These are phyloP conservation scores for Saccharomyces jurei DNA, from an alignment of 805 yeast species.

Conservation along the genomic window DNA sequence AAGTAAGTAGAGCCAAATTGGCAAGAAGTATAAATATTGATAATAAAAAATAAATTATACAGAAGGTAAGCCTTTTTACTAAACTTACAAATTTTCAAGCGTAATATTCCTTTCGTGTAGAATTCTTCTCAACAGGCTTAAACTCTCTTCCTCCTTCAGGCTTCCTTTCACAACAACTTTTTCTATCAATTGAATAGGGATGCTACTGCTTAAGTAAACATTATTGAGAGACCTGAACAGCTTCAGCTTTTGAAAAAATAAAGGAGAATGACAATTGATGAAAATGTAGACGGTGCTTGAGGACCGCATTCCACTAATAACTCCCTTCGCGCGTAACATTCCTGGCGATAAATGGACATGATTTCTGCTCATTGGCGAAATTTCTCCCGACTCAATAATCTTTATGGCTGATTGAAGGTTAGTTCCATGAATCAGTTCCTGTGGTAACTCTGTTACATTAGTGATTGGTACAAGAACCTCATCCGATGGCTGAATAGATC, in stretches of 20 bases:
- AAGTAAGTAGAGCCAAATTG: not conserved
- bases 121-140: constrained; percentile 1
- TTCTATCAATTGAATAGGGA: constrained; percentile 19
- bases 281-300: constrained; percentile 49
- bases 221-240: constrained; percentile 65
- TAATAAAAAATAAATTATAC: not conserved
- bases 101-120: constrained; percentile 6
- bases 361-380: constrained; percentile 63
- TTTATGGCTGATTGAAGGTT: constrained; percentile 37
- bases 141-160: not conserved
- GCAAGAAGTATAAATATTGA: not conserved
- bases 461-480: constrained; percentile 36
- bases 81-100: constrained; percentile 4
- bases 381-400: constrained; percentile 48
- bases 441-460: constrained; percentile 39
- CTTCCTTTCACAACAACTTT: constrained; percentile 13
- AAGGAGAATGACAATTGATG: not conserved
- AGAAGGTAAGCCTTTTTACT: not conserved
- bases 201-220: constrained; percentile 58
- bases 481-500: constrained; percentile 32
- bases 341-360: constrained; percentile 82
- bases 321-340: constrained; percentile 36
- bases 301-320: constrained; percentile 69
- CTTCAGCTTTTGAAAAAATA: constrained; percentile 14
- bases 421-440: constrained; percentile 74